Evolutionary conservation across 768 basidiomycete species (phyloP), one percentile per base, ranked within the genome.

Genomic region (Leccinum rimulosum): DNA sequence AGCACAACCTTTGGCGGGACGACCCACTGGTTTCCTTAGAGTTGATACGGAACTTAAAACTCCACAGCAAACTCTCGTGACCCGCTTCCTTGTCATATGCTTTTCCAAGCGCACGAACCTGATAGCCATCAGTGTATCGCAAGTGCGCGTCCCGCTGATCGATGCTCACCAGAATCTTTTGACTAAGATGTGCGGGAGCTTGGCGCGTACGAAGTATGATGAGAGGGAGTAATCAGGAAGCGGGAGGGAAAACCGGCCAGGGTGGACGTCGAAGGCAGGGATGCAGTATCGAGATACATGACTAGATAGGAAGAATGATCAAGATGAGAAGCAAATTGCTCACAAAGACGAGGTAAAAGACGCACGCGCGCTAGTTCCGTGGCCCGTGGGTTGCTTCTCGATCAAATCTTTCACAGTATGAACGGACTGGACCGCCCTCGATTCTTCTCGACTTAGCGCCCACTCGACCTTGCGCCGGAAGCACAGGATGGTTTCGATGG

Each of bases 71-170:
- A 69, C 91, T 93, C 74, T 98, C 96, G 70, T 95, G 90, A 67
- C 98, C 96, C 0, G 95, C 95, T 70, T 96, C 95, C 72, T 98
- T 97, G 71, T 89, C 91, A 67, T 94, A 95, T 0, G 87, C 93
- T 66, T 84, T 86, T 3, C 97, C 96, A 1, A 99, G 81, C 0
- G 93, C 86, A 45, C 95, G 86, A 22, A 98, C 94, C 62, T 98
- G 93, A 70, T 99, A 33, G 1, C 12, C 33, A 4, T 33, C 5
- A 33, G 97, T 97, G 69, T 97, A 97, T 19, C 93, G 83, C 2
- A 91, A 93, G 11, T 85, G 88, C 5, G 88, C 6, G 27, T 91
- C 87, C 97, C 97, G 98, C 45, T 87, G 80, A 69, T 99, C 97
- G 66, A 98, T 93, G 3, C 92, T 88, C 50, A 98, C 93, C 28